These are phyloP conservation scores for Vaccinium vitisidaea DNA, from an alignment of 148 eudicot species.

Conservation along the genomic window DNA sequence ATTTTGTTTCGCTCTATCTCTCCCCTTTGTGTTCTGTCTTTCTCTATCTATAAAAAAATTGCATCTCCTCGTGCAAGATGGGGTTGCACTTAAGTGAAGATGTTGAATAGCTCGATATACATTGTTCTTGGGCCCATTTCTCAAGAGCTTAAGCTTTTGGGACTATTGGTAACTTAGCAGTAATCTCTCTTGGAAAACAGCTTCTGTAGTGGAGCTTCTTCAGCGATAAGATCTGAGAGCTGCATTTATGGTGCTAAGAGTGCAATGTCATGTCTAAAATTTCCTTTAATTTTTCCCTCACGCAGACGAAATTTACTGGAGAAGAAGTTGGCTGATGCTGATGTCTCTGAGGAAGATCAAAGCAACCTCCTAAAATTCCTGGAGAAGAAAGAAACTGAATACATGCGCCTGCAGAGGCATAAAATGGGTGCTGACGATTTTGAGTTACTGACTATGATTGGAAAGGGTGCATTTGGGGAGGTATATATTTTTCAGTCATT, in stretches of 20 bases:
- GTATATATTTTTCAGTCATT: constrained; percentile 38
- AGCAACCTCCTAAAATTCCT: constrained; percentile 77
- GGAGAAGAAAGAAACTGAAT: constrained; percentile 98
- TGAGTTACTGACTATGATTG: constrained; percentile 95
- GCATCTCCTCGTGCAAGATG: too few relatives aligned
- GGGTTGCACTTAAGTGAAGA: too few relatives aligned
- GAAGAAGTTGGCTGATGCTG: constrained; percentile 95
- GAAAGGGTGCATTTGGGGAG: constrained; percentile 99
- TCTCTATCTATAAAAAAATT: too few relatives aligned
- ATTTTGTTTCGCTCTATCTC: too few relatives aligned
- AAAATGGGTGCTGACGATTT: constrained; percentile 99
- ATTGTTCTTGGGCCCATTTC: too few relatives aligned
- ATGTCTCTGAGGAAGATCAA: constrained; percentile 97
- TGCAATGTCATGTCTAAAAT: neutral
- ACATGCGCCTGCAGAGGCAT: constrained; percentile 98
- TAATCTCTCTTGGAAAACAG: neutral
- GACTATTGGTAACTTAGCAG: too few relatives aligned
- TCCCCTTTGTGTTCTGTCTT: too few relatives aligned
- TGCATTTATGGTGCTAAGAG: neutral
- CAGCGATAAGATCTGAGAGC: neutral
- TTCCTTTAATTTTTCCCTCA: constrained; percentile 8
- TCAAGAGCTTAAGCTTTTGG: too few relatives aligned
- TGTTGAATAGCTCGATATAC: too few relatives aligned
- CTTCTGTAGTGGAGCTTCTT: neutral
- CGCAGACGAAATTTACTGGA: constrained; percentile 83